Conservation (phyloP, 2,329 filamentous ascomycete species). For the Scytalidium sp. region DNA sequence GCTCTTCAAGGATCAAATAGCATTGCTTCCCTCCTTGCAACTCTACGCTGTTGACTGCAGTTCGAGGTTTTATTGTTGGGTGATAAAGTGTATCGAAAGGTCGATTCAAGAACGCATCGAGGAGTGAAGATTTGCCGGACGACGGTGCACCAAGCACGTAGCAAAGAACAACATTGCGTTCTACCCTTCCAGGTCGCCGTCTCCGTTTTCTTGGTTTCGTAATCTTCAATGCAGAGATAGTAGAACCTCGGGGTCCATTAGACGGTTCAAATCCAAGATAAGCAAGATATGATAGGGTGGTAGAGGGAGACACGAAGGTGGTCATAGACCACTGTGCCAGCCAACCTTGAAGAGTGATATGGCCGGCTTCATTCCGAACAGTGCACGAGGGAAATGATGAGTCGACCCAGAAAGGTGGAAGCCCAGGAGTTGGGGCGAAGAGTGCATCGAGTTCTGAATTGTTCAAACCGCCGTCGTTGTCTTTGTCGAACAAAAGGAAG, state of each 20-base stretch:
- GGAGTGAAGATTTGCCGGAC: slow-evolving; percentile 85
- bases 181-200: slow-evolving; percentile 77
- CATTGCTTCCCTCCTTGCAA: slow-evolving; percentile 94
- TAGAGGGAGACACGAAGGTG: slow-evolving; percentile 92
- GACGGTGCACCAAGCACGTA: slow-evolving; percentile 84
- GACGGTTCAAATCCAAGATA: slow-evolving; percentile 91
- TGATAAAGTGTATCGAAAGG: slow-evolving; percentile 82
- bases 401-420: slow-evolving; percentile 84
- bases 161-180: slow-evolving; percentile 90
- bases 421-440: slow-evolving; percentile 88
- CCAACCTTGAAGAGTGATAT: slow-evolving; percentile 97
- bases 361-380: slow-evolving; percentile 89
- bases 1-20: slow-evolving; percentile 92
- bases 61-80: slow-evolving; percentile 91
- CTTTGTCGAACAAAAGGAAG: slow-evolving; percentile 92
- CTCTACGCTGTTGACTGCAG: slow-evolving; percentile 94
- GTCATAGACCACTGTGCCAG: slow-evolving; percentile 99
- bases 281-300: slow-evolving; percentile 90
- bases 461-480: slow-evolving; percentile 93
- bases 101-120: slow-evolving; percentile 87
- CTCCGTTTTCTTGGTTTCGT: slow-evolving; percentile 89
- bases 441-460: slow-evolving; percentile 79
- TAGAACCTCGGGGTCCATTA: slow-evolving; percentile 72
- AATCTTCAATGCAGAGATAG: slow-evolving; percentile 82
- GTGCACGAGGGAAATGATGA: slow-evolving; percentile 90